These are phyloP conservation scores for Zoysia japonica DNA, from an alignment of 176 grass and related monocot species.

Conservation along the genomic window DNA sequence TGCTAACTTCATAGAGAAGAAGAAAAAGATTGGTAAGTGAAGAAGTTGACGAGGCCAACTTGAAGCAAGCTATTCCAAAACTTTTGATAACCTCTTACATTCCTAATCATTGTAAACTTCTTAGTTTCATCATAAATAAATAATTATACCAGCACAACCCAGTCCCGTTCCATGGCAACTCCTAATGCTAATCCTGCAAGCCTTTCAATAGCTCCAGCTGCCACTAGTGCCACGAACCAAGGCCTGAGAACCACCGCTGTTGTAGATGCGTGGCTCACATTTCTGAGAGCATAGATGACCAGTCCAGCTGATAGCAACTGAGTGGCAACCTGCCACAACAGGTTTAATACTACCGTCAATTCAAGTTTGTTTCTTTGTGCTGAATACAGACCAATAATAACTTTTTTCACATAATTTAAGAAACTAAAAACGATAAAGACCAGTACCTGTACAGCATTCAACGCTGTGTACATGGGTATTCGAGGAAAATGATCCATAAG, in stretches of 20 bases:
- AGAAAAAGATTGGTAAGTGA: conserved; percentile 36
- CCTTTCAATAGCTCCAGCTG: conserved; percentile 80
- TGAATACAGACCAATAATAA: neutral
- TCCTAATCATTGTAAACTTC: neutral
- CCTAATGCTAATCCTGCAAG: conserved; percentile 84
- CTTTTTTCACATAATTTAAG: conserved; percentile 2
- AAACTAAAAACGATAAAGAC: conserved; percentile 32
- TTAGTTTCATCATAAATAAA: conserved; percentile 12
- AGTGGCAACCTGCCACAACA: conserved; percentile 67
- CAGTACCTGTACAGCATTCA: conserved; percentile 86
- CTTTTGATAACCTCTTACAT: neutral
- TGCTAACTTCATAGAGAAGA: conserved; percentile 77
- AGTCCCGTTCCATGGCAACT: conserved; percentile 90
- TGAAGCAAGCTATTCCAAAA: conserved; percentile 28
- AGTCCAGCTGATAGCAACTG: conserved; percentile 84
- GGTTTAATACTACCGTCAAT: conserved; percentile 29
- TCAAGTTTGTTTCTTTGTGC: conserved; percentile 13
- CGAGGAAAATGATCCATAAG: conserved; percentile 94
- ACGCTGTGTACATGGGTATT: conserved; percentile 75
- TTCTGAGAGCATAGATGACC: conserved; percentile 82
- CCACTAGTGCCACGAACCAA: conserved; percentile 83
- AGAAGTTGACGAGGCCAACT: conserved; percentile 18
- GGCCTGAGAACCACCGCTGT: conserved; percentile 73
- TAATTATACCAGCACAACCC: conserved; percentile 83
- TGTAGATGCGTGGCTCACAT: conserved; percentile 49